Evolutionary conservation across 345 rosid genomes (phyloP).

Genomic region (Microthlaspi erraticum): DNA sequence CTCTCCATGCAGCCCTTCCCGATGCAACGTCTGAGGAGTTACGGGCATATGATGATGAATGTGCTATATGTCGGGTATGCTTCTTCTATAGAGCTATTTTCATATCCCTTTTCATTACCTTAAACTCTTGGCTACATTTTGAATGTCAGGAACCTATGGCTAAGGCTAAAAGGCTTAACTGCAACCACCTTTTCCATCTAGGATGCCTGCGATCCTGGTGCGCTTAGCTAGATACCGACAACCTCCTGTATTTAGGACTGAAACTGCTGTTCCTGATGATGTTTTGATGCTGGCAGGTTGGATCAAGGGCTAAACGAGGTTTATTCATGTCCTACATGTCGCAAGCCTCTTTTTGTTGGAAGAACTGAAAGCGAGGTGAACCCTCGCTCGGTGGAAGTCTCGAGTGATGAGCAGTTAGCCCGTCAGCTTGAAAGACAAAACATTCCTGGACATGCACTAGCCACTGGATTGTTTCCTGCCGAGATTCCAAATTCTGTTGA

Average conservation of each 20-base stretch:
- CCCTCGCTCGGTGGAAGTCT: constrained; percentile 55
- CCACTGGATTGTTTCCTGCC: constrained; percentile 73
- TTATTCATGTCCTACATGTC: constrained; percentile 96
- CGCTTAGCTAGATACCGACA: constrained; percentile 30
- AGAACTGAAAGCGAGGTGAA: constrained; percentile 67
- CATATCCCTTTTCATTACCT: constrained; percentile 28
- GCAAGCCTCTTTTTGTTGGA: constrained; percentile 88
- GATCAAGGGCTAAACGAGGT: constrained; percentile 96
- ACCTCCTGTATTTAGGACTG: constrained; percentile 8
- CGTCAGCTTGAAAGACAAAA: constrained; percentile 72
- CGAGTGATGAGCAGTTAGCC: constrained; percentile 80
- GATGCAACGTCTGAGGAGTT: constrained; percentile 95
- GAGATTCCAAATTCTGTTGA: constrained; percentile 65
- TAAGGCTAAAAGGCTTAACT: constrained; percentile 89
- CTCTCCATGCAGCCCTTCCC: constrained; percentile 99
- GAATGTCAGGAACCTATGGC: constrained; percentile 97
- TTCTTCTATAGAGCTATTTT: constrained; percentile 19
- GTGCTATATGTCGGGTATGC: constrained; percentile 98
- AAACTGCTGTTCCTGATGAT: constrained; percentile 41
- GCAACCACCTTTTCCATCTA: constrained; percentile 96
- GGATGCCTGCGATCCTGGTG: constrained; percentile 99
- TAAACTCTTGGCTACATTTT: constrained; percentile 37
- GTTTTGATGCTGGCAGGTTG: constrained; percentile 68
- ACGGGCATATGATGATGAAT: constrained; percentile 89
- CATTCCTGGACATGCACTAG: constrained; percentile 52